Percentiles rank a stretch among this genome's conserved stretches.
Conservation (phyloP, 768 basidiomycete species). For the Clathrus columnatus region DNA sequence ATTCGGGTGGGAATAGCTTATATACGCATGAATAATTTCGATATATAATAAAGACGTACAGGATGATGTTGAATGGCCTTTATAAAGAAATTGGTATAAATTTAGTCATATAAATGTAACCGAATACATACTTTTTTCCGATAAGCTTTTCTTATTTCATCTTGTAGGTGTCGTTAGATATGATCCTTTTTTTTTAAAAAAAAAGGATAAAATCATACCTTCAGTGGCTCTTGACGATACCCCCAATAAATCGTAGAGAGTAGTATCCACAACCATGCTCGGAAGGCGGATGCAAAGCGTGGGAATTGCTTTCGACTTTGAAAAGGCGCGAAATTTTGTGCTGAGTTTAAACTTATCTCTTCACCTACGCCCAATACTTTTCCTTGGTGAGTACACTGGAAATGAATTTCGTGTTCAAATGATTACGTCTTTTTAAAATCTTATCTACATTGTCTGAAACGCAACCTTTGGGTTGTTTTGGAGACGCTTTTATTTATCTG, state of each 20-base stretch:
- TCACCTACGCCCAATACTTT: neutral
- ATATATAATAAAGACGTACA: slow-evolving; percentile 34
- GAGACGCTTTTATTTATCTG: slow-evolving; percentile 34
- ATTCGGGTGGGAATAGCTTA: slow-evolving; percentile 11
- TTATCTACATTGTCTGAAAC: slow-evolving; percentile 92
- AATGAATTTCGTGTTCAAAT: no score
- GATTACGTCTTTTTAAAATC: slow-evolving; percentile 46
- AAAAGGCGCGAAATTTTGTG: slow-evolving; percentile 5
- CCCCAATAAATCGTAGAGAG: slow-evolving; percentile 78
- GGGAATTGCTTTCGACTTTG: neutral
- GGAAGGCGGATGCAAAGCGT: neutral
- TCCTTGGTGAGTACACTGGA: slow-evolving; percentile 10
- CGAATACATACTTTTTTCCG: slow-evolving; percentile 64
- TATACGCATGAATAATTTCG: slow-evolving; percentile 5
- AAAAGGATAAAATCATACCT: slow-evolving; percentile 36
- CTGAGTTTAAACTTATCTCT: neutral
- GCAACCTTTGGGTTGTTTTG: slow-evolving; percentile 35
- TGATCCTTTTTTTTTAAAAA: neutral
- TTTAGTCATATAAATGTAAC: slow-evolving; percentile 11
- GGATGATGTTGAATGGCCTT: slow-evolving; percentile 87
- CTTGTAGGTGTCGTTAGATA: slow-evolving; percentile 28
- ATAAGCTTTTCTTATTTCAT: slow-evolving; percentile 91
- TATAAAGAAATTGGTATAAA: slow-evolving; percentile 12
- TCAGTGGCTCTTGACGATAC: slow-evolving; percentile 60
- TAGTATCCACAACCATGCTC: slow-evolving; percentile 27